Base-by-base conservation (phyloP, 371 early-diverging fungal genomes). In the Rhizomucor pusillus region DNA sequence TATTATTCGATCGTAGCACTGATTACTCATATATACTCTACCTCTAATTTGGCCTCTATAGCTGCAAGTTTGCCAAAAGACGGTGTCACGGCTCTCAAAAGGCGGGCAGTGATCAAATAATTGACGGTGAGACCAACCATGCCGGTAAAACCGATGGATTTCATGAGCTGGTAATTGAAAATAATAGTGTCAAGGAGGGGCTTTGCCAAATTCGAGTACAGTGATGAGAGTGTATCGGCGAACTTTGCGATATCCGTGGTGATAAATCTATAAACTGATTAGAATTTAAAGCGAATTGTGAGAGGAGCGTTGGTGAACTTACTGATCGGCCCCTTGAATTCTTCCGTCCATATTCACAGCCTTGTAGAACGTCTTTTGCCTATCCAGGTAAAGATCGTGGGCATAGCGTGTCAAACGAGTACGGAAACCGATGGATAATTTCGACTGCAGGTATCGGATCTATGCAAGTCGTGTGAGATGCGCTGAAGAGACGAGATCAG, bases 361-460 rank as follows among this genome's bases (percentile, higher is more conserved):
- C 60, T 88, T 91, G 77, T 94, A 94, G 62, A 88, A 94, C 19
- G 88, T 85, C 68, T 84, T 85, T 62, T 88, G 62, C 14, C 84
- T 77, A 50, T 82, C 82, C 25, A 93, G 70, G 65, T 94, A 94
- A 35, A 88, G 65, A 45, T 84, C 84, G 65, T 94, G 92, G 5
- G 89, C 77, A 66, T 91, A 87, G 50, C 80, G 75, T 23, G 91
- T 90, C 56, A 94, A 69, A 6, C 90, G 82, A 7, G 93, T 90
- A 37, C 95, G 79, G 76, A 94, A 92, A 10, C 87, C 91, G 51
- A 94, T 92, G 3, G 92, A 81, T 25, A 94, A 71, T 73, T 97
- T 96, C 55, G 92, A 92, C 77, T 97, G 95, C 34, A 96, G 71
- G 70, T 88, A 92, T 10, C 89, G 85, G 54, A 91, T 90, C 84